Base-by-base conservation (phyloP, 2,329 filamentous ascomycete genomes). In the Talaromyces amestolkiae region DNA sequence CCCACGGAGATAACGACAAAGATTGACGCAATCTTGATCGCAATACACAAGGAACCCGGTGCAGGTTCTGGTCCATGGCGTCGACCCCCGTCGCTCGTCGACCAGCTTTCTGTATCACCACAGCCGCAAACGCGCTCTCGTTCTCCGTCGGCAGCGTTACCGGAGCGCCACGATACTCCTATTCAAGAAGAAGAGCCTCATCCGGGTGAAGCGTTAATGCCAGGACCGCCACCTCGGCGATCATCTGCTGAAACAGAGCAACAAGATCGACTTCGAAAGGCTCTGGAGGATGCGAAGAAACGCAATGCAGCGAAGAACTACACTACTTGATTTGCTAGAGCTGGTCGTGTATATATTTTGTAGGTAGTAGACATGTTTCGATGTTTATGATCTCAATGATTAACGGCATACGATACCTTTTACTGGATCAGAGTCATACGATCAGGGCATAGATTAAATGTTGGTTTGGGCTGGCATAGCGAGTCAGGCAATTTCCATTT, bases 281-380 rank as follows among this genome's bases (percentile, higher is more conserved):
- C 84, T 37, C 71, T 86, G 63, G 83, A 85, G 67, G 80, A 82
- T 65, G 84, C 84, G 9, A 86, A 85, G 75, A 80, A 77, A 73
- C 78, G 84, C 67, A 86, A 86, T 74, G 82, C 78, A 6, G 75
- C 74, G 37, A 75, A 72, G 45, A 66, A 63, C 53, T 70, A 69
- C 51, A 64, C 68, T 61, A 69, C 54, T 65, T 66, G 8, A 37
- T 64, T 56, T 45, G 39, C 33, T 58, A 17, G 35, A 37, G 33
- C 13, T 58, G 19, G 37, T 6, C 15, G 11, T 41, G 56, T 31
- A 43, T 45, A 59, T 59, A 59, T 9, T 11, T 11, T 37, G n/a
- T 39, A 56, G 31, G 8, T 56, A 31, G 27, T 31, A 39, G 53
- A 56, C 27, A 54, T 56, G 10, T 24, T 37, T 31, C 7, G 27